phyloP scores from a whole-genome alignment of 2,329 filamentous ascomycete species.

The Metarhizium robertsii region DNA sequence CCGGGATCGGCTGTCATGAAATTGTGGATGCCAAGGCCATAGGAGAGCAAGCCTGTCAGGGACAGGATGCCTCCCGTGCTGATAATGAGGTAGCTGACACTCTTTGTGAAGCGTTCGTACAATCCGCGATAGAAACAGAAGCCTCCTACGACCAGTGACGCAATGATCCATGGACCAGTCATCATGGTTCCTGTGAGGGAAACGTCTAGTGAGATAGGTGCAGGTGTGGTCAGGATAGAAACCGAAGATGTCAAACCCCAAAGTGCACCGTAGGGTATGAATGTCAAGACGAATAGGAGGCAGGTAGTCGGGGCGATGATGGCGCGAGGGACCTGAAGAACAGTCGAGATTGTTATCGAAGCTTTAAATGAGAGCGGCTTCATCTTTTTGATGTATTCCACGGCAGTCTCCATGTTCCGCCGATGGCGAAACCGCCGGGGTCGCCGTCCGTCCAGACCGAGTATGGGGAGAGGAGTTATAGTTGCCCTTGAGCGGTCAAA shows the following conservation, averaged over 20 bases:
- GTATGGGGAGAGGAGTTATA: conserved; percentile 8
- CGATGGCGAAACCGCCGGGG: conserved; percentile 15
- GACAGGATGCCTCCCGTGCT: conserved; percentile 27
- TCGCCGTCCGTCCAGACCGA: conserved; percentile 12
- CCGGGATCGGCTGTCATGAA: conserved; percentile 20
- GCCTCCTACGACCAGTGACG: conserved; percentile 20
- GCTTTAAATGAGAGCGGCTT: conserved; percentile 28
- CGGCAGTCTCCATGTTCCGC: conserved; percentile 22
- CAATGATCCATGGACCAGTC: conserved; percentile 33
- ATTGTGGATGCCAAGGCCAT: conserved; percentile 28
- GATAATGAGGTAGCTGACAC: conserved; percentile 23
- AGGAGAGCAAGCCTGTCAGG: conserved; percentile 32
- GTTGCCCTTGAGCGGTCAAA: conserved; percentile 32
- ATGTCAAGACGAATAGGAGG: conserved; percentile 34
- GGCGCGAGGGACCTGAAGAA: conserved; percentile 38
- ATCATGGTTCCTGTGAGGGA: conserved; percentile 34
- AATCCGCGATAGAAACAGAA: conserved; percentile 24
- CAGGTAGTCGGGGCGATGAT: conserved; percentile 39
- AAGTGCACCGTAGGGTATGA: conserved; percentile 35
- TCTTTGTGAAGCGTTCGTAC: conserved; percentile 22
- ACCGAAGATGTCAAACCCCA: conserved; percentile 38
- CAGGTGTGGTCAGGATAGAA: conserved; percentile 35
- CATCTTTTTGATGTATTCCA: conserved; percentile 30
- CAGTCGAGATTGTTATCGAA: conserved; percentile 16
- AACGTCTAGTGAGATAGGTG: conserved; percentile 32